Percentiles rank a stretch among this genome's conserved stretches.
Conservation (phyloP, 306 rosid species). For the Trifolium fragiferum region DNA sequence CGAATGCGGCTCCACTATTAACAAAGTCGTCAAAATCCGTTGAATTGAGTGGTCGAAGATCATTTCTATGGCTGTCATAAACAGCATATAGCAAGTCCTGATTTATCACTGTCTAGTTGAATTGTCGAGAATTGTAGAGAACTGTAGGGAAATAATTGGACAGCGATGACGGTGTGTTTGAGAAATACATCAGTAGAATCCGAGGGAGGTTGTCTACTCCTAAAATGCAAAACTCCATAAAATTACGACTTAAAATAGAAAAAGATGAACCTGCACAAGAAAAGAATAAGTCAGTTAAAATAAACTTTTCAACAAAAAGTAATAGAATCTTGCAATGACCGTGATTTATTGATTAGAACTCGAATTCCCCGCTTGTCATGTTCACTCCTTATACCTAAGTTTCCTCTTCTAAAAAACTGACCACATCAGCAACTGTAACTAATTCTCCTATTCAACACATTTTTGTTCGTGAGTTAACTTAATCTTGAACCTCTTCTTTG, state of each 20-base stretch:
- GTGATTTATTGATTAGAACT: too few relatives aligned
- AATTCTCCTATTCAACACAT: not conserved
- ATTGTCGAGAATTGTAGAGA: slow-evolving; percentile 76
- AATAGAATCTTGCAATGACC: not conserved
- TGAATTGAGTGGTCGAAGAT: slow-evolving; percentile 54
- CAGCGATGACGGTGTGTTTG: slow-evolving; percentile 81
- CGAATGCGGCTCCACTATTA: slow-evolving; percentile 84
- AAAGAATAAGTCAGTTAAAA: slow-evolving; percentile 17
- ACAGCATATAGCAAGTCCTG: slow-evolving; percentile 63
- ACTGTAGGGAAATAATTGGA: slow-evolving; percentile 86
- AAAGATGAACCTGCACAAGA: slow-evolving; percentile 77
- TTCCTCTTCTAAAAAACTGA: not conserved
- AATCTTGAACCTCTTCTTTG: too few relatives aligned
- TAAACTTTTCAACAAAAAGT: not conserved
- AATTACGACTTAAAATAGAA: slow-evolving; percentile 69
- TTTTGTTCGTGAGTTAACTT: too few relatives aligned
- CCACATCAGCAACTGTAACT: not conserved
- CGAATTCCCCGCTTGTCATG: not conserved
- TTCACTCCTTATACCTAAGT: not conserved
- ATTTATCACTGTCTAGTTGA: slow-evolving; percentile 76
- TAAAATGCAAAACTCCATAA: slow-evolving; percentile 80
- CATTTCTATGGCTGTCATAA: slow-evolving; percentile 47
- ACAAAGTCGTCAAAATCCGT: slow-evolving; percentile 64
- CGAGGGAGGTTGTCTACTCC: slow-evolving; percentile 94
- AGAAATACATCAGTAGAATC: slow-evolving; percentile 82